Percentiles rank a stretch among this genome's conserved stretches.
Conservation (phyloP, 148 eudicot species). For the Camellia granthamiana region DNA sequence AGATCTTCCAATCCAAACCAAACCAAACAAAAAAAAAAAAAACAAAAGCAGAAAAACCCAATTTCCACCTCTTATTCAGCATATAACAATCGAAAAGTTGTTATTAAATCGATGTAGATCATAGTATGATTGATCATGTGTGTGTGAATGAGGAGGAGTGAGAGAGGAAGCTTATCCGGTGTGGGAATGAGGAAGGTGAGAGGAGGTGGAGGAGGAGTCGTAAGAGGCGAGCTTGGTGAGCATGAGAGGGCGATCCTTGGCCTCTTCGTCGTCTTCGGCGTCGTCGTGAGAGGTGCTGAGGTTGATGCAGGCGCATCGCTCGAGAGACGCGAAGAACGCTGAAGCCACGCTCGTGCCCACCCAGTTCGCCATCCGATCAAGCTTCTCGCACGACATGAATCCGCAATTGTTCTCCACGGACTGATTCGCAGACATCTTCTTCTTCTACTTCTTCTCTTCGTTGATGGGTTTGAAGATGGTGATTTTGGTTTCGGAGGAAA, state of each 20-base stretch:
- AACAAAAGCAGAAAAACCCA: no score
- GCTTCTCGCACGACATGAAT: slow-evolving; percentile 19
- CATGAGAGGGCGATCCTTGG: slow-evolving; percentile 21
- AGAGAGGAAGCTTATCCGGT: slow-evolving; percentile 5
- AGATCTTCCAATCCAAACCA: no score
- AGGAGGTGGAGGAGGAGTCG: neutral
- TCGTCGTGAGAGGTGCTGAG: slow-evolving; percentile 27
- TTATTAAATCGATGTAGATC: no score
- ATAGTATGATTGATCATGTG: no score
- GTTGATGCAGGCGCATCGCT: slow-evolving; percentile 35
- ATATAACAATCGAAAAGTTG: no score
- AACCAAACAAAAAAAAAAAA: no score
- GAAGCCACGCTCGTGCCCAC: slow-evolving; percentile 28
- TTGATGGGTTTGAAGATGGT: neutral
- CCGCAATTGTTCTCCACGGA: slow-evolving; percentile 4
- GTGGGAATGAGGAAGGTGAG: neutral
- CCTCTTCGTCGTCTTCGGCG: slow-evolving; percentile 17
- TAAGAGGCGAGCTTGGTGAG: neutral
- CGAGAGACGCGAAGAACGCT: slow-evolving; percentile 30
- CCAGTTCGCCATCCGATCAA: slow-evolving; percentile 32
- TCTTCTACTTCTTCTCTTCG: neutral
- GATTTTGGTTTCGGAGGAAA: neutral
- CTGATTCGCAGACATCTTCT: slow-evolving; percentile 1
- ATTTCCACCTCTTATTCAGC: no score
- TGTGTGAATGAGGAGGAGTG: neutral